Percentiles rank a stretch among this genome's conserved stretches.
Evolutionary conservation across 1,284 basidiomycete species (phyloP).

Genomic region (Ustilago hordei): DNA sequence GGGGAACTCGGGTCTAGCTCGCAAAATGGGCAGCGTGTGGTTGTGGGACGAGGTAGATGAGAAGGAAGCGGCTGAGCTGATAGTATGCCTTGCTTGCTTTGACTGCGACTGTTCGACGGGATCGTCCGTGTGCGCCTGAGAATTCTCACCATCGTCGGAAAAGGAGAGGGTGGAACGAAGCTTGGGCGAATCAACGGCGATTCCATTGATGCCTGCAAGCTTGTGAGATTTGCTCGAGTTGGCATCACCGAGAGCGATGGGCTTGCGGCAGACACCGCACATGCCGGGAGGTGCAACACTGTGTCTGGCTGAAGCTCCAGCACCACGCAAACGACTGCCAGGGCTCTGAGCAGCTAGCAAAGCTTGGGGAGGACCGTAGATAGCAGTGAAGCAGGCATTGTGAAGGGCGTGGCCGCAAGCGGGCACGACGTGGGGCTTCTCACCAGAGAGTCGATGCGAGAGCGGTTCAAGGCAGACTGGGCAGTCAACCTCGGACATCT

Average conservation of each 20-base stretch:
- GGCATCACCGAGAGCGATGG: slow-evolving; percentile 88
- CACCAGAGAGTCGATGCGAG: slow-evolving; percentile 83
- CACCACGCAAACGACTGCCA: slow-evolving; percentile 30
- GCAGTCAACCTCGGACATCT: slow-evolving; percentile 84
- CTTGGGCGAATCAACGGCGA: slow-evolving; percentile 7
- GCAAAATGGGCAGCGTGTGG: slow-evolving; percentile 77
- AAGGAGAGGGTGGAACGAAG: slow-evolving; percentile 18
- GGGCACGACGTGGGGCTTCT: slow-evolving; percentile 95
- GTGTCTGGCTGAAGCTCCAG: slow-evolving; percentile 55
- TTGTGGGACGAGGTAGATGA: slow-evolving; percentile 35
- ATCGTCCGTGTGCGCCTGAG: slow-evolving; percentile 47
- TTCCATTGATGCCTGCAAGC: slow-evolving; percentile 38
- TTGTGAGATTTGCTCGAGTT: slow-evolving; percentile 74
- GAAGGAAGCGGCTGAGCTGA: slow-evolving; percentile 40
- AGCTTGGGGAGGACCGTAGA: slow-evolving; percentile 87
- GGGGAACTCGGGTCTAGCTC: slow-evolving; percentile 87
- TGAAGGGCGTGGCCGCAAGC: slow-evolving; percentile 97
- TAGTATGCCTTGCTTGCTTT: slow-evolving; percentile 8
- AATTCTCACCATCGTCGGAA: slow-evolving; percentile 13
- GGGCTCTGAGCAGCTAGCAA: slow-evolving; percentile 60
- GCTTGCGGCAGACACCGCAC: slow-evolving; percentile 93
- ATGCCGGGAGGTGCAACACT: slow-evolving; percentile 79
- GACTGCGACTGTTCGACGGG: slow-evolving; percentile 23
- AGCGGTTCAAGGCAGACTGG: slow-evolving; percentile 91
- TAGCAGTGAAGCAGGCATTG: slow-evolving; percentile 92